Percentiles rank a stretch among this genome's conserved stretches.
Evolutionary conservation across 169 alveolate species (phyloP).

Genomic region (Amoebophrya sp.): DNA sequence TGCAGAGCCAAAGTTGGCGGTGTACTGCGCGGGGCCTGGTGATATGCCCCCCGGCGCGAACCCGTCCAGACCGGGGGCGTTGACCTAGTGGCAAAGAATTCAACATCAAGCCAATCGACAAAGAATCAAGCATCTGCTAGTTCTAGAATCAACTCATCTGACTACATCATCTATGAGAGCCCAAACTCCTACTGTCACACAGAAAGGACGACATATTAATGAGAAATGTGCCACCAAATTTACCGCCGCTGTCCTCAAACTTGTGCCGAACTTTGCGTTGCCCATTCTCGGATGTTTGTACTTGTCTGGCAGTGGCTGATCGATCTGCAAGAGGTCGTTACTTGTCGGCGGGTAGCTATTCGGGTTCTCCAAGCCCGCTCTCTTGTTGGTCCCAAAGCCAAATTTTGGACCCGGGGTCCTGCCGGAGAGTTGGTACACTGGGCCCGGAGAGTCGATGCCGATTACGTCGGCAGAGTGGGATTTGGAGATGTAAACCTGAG

Average conservation of each 20-base stretch:
- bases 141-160: too few species aligned
- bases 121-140: too few species aligned
- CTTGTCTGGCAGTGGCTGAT: neutral
- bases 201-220: too few species aligned
- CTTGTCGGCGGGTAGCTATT: neutral
- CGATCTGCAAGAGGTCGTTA: neutral
- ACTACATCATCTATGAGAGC: too few species aligned
- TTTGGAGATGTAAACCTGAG: neutral
- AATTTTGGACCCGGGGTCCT: too few species aligned
- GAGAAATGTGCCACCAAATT: too few species aligned
- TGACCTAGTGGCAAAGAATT: neutral
- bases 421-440: neutral
- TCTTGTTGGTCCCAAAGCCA: too few species aligned
- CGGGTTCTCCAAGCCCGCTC: too few species aligned
- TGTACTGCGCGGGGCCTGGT: neutral
- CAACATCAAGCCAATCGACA: too few species aligned
- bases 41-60: neutral
- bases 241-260: slow-evolving; percentile 9
- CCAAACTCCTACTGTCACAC: too few species aligned
- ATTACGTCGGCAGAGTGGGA: neutral
- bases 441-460: neutral
- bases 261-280: neutral
- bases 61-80: neutral
- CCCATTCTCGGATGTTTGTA: neutral
- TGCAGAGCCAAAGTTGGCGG: neutral